phyloP scores from a whole-genome alignment of 108 stramenopile genomes.

The Conticribra weissflogii region DNA sequence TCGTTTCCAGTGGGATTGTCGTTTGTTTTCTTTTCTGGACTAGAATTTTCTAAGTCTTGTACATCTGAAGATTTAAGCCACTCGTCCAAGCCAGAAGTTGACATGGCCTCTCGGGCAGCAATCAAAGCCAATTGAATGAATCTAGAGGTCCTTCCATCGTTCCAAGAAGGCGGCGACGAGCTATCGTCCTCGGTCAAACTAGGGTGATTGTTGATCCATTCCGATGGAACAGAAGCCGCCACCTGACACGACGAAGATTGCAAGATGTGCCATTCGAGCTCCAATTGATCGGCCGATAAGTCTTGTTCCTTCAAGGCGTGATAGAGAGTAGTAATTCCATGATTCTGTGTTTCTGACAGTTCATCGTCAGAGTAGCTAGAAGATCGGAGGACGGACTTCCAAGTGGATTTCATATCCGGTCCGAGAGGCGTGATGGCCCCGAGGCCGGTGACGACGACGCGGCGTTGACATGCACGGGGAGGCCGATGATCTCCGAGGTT shows the following conservation, averaged over 20 bases:
- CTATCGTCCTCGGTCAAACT: neutral
- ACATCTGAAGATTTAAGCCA: constrained; percentile 32
- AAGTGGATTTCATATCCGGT: constrained; percentile 64
- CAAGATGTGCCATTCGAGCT: constrained; percentile 57
- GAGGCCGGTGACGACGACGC: constrained; percentile 95
- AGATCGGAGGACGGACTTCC: constrained; percentile 58
- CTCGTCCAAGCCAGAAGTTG: constrained; percentile 44
- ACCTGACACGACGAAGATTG: constrained; percentile 76
- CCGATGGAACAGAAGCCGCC: constrained; percentile 67
- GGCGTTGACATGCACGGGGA: too few relatives aligned
- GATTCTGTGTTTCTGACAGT: neutral
- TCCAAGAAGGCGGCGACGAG: constrained; percentile 6
- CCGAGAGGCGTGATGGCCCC: constrained; percentile 93
- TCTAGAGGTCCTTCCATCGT: constrained; percentile 62
- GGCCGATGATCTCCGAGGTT: too few relatives aligned
- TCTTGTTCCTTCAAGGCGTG: constrained; percentile 56
- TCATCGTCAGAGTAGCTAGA: constrained; percentile 1
- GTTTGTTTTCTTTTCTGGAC: neutral
- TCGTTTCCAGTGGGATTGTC: constrained; percentile 18
- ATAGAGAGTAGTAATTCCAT: constrained; percentile 62
- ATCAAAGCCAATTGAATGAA: constrained; percentile 81
- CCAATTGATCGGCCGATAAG: constrained; percentile 42
- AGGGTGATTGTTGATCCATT: constrained; percentile 26
- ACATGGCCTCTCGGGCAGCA: constrained; percentile 76
- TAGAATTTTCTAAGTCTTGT: neutral